Conservation (phyloP, 2,329 filamentous ascomycete genomes). For the Aspergillus nomiae region DNA sequence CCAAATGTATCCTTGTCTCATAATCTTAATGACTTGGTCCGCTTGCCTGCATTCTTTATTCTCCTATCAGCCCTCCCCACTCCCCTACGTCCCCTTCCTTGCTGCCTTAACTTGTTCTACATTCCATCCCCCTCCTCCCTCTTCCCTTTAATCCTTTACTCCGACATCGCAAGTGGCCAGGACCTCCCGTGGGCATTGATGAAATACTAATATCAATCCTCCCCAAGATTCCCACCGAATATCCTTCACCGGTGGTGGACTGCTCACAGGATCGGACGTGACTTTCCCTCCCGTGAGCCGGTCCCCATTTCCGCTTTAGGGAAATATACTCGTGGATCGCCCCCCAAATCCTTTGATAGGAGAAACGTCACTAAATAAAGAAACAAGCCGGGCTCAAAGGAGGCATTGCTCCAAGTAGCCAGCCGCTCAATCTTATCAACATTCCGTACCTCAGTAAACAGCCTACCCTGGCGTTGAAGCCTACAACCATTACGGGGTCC, state of each 20-base stretch:
- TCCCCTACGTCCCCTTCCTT: slow-evolving; percentile 15
- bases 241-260: not conserved
- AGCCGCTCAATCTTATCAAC: slow-evolving; percentile 7
- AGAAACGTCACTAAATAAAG: not conserved
- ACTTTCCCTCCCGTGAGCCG: not conserved
- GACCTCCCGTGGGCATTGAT: slow-evolving; percentile 19
- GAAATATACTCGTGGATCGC: slow-evolving; percentile 12
- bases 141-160: slow-evolving; percentile 6
- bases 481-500: slow-evolving; percentile 18
- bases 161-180: slow-evolving; percentile 17
- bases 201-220: slow-evolving; percentile 17
- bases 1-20: slow-evolving; percentile 11
- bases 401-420: slow-evolving; percentile 9
- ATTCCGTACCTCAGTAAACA: slow-evolving; percentile 16
- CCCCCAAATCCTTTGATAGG: not conserved
- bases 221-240: not conserved
- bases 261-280: not conserved
- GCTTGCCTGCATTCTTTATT: slow-evolving; percentile 21
- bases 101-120: slow-evolving; percentile 10
- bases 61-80: slow-evolving; percentile 15
- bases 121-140: slow-evolving; percentile 13
- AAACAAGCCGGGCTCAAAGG: not conserved
- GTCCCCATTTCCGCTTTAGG: slow-evolving; percentile 12
- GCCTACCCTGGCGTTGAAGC: slow-evolving; percentile 23
- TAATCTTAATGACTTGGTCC: slow-evolving; percentile 11